These are phyloP conservation scores for Scenedesmus sp. DNA, from an alignment of 163 green algal genomes.

Conservation along the genomic window DNA sequence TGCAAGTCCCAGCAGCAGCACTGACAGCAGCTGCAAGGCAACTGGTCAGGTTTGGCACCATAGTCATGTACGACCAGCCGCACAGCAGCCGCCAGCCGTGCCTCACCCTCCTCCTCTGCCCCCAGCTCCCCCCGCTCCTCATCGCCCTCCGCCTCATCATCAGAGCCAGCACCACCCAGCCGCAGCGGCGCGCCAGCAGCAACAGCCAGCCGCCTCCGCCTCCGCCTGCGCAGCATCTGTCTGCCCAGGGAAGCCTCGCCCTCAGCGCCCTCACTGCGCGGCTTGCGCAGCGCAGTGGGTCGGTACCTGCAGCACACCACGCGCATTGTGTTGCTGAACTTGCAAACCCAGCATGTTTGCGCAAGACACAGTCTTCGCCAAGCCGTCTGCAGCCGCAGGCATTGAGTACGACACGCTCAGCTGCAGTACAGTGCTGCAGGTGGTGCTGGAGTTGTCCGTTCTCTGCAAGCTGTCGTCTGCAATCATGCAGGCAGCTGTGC, in stretches of 20 bases:
- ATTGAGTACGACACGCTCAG: too few species aligned
- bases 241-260: not conserved
- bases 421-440: too few species aligned
- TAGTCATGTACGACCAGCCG: too few species aligned
- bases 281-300: not conserved
- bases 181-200: not conserved
- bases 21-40: too few species aligned
- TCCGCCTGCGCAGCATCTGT: not conserved
- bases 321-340: not conserved
- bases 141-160: not conserved
- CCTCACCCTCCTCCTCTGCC: not conserved
- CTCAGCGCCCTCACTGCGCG: not conserved
- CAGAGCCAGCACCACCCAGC: not conserved
- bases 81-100: too few species aligned
- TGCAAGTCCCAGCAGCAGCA: too few species aligned
- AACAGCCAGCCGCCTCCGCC: not conserved
- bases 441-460: too few species aligned
- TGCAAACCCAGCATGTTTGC: too few species aligned
- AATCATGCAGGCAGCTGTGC: not conserved
- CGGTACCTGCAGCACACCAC: not conserved
- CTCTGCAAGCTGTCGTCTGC: constrained; percentile 6
- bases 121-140: not conserved
- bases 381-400: too few species aligned
- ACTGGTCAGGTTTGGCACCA: too few species aligned
- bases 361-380: too few species aligned